Percentiles rank a stretch among this genome's conserved stretches.
Evolutionary conservation across 2,329 filamentous ascomycete species (phyloP).

Genomic region (Myotisia sp.): DNA sequence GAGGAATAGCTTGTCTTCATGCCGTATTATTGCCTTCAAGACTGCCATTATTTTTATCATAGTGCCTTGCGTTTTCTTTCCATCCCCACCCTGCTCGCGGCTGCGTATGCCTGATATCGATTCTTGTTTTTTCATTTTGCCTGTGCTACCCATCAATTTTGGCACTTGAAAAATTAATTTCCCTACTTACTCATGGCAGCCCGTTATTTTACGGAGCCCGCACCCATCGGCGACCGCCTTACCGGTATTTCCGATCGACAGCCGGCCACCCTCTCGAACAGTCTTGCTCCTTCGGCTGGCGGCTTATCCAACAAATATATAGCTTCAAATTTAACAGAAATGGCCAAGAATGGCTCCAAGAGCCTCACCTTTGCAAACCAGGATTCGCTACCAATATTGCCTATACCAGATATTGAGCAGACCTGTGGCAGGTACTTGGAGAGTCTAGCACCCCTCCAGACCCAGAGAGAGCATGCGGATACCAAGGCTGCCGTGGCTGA

Average conservation of each 20-base stretch:
- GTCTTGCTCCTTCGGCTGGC: background rate
- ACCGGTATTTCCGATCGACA: slow-evolving; percentile 25
- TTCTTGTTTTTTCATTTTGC: background rate
- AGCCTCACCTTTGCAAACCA: slow-evolving; percentile 83
- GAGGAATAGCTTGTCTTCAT: too few relatives aligned
- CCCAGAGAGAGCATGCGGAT: slow-evolving; percentile 64
- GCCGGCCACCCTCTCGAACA: slow-evolving; percentile 7
- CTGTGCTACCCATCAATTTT: background rate
- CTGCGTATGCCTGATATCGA: slow-evolving; percentile 50
- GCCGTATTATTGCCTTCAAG: slow-evolving; percentile 68
- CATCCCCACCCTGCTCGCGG: slow-evolving; percentile 63
- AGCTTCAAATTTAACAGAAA: slow-evolving; percentile 22
- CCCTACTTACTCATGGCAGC: background rate
- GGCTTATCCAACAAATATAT: slow-evolving; percentile 22
- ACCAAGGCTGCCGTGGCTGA: slow-evolving; percentile 67
- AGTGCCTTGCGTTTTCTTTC: slow-evolving; percentile 75
- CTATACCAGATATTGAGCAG: slow-evolving; percentile 72
- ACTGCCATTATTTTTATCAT: slow-evolving; percentile 88
- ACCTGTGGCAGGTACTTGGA: slow-evolving; percentile 68
- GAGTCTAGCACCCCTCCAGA: slow-evolving; percentile 68
- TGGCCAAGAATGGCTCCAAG: background rate
- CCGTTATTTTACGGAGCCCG: slow-evolving; percentile 56
- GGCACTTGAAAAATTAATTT: background rate
- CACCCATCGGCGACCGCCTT: slow-evolving; percentile 58
- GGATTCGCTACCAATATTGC: slow-evolving; percentile 76